These are phyloP conservation scores for Emergomyces orientalis DNA, from an alignment of 2,329 filamentous ascomycete genomes.

Conservation along the genomic window DNA sequence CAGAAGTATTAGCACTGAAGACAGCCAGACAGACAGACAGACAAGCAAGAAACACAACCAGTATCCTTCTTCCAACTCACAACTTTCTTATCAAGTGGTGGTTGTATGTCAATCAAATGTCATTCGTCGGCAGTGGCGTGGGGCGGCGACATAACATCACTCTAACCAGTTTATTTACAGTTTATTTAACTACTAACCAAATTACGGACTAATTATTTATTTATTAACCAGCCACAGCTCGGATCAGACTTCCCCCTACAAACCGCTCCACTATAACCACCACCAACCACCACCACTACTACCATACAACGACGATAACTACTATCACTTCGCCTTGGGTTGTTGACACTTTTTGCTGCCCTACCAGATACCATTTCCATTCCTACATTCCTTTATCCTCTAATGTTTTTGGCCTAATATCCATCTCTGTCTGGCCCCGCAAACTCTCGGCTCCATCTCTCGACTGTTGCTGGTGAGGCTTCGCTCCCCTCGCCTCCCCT, in stretches of 20 bases:
- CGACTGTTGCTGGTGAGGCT: background rate
- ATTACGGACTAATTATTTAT: too few species aligned
- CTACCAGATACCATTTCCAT: background rate
- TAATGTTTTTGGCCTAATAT: conserved; percentile 1
- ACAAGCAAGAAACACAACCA: background rate
- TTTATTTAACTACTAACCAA: too few species aligned
- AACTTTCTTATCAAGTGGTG: background rate
- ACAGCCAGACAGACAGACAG: background rate
- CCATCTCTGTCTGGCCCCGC: background rate
- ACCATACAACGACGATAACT: too few species aligned
- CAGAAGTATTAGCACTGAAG: background rate
- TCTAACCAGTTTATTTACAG: too few species aligned
- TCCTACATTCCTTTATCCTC: background rate
- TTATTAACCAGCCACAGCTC: too few species aligned
- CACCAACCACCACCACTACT: too few species aligned
- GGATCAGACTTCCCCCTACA: too few species aligned
- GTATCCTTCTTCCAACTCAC: background rate
- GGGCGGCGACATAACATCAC: too few species aligned
- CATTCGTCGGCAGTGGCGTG: too few species aligned
- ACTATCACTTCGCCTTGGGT: too few species aligned
- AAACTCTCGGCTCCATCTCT: background rate
- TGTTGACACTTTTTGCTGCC: background rate
- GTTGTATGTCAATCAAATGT: too few species aligned
- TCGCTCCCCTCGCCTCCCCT: background rate
- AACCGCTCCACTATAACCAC: too few species aligned